A percentile compares a stretch with the other conserved stretches of the same genome.
These are phyloP conservation scores for Taphrina pruni DNA, from an alignment of 1,139 yeast species.

Conservation along the genomic window DNA sequence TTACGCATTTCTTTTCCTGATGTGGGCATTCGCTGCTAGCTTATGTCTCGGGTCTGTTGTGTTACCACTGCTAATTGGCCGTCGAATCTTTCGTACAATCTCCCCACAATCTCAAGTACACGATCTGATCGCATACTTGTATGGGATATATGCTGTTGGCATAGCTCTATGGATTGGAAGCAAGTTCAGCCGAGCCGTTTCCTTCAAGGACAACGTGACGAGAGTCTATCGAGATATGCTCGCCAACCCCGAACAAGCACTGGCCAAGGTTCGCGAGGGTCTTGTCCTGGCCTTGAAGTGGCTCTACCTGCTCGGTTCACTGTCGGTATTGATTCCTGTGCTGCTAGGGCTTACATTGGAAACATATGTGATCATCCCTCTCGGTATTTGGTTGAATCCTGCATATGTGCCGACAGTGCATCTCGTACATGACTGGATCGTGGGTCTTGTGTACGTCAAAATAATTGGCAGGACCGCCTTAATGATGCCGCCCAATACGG, in stretches of 20 bases:
- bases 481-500: conserved; percentile 20
- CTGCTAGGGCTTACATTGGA: conserved; percentile 17
- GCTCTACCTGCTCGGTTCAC: conserved; percentile 18
- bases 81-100: conserved; percentile 3
- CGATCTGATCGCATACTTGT: conserved; percentile 23
- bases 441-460: conserved; percentile 39
- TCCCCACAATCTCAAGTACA: conserved; percentile 17
- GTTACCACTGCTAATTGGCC: conserved; percentile 26
- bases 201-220: not conserved
- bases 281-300: conserved; percentile 9
- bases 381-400: conserved; percentile 32
- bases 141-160: conserved; percentile 15
- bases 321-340: conserved; percentile 19
- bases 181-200: not conserved
- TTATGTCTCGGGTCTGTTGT: conserved; percentile 8
- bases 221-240: not conserved
- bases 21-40: conserved; percentile 74
- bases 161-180: not conserved
- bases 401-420: conserved; percentile 31
- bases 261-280: not conserved
- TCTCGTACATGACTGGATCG: conserved; percentile 40
- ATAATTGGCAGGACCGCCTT: conserved; percentile 31
- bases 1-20: conserved; percentile 60
- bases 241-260: not conserved
- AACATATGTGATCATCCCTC: conserved; percentile 38